Base-by-base conservation (phyloP, 805 yeast genomes). In the Crinitomyces ghanaensis region DNA sequence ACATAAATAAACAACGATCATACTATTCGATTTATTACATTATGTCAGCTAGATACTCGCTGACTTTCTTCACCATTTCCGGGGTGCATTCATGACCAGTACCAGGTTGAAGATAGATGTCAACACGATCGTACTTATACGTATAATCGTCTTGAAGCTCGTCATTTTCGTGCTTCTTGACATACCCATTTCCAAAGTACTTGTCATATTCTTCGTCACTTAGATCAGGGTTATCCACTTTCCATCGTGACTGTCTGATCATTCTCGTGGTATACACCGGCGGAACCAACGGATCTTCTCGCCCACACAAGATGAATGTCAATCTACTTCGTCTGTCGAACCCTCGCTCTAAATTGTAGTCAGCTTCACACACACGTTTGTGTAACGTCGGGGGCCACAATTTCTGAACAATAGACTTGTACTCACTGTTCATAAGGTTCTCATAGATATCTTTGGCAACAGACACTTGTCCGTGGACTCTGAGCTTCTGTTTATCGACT, bases 211-310 rank as follows among this genome's bases (percentile, higher is more conserved):
- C n/a, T n/a, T n/a, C n/a, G n/a, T n/a, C n/a, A n/a, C n/a, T n/a
- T 11, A 49, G 49, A 22, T 42, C 41, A n/a, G n/a, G n/a, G n/a
- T n/a, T n/a, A n/a, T n/a, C n/a, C n/a, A n/a, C n/a, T n/a, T n/a
- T n/a, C n/a, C n/a, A n/a, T n/a, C n/a, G n/a, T n/a, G n/a, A n/a
- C 25, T 12, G 36, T 27, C 22, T 28, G 30, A 9, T 20, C 51
- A 6, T 55, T 37, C n/a, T n/a, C n/a, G n/a, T n/a, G n/a, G 62
- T 50, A 37, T 41, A 51, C 29, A 28, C 31, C 8, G 56, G 48
- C 5, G 65, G 63, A 8, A 60, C 63, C 5, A 58, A 42, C 16
- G 46, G 42, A 35, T 60, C 65, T 15, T 43, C 43, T n/a, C 36
- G 54, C 1, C 65, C 65, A 28, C 51, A 49, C 17, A 53, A 42